Percentiles rank a stretch among this genome's conserved stretches.
These are phyloP conservation scores for Nakaseomyces sp. DNA, from an alignment of 1,139 yeast genomes.

Conservation along the genomic window DNA sequence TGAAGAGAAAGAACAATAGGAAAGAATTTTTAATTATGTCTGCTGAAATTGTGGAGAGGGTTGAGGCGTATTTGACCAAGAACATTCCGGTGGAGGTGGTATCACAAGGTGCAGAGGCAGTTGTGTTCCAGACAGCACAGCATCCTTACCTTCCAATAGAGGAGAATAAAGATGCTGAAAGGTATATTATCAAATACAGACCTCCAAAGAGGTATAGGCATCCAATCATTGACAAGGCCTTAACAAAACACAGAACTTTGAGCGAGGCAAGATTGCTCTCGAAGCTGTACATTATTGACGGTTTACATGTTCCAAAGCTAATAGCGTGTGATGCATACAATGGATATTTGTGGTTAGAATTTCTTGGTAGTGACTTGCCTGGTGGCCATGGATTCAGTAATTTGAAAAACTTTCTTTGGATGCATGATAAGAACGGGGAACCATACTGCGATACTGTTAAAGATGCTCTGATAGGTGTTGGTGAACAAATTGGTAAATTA, in stretches of 20 bases:
- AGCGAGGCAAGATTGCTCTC: slow-evolving; percentile 77
- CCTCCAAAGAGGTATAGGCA: slow-evolving; percentile 89
- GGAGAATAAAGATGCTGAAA: slow-evolving; percentile 11
- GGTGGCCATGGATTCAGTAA: slow-evolving; percentile 45
- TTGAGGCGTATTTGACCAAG: slow-evolving; percentile 37
- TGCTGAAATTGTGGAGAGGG: slow-evolving; percentile 32
- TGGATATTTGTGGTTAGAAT: slow-evolving; percentile 89
- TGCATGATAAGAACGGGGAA: slow-evolving; percentile 36
- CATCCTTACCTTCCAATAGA: slow-evolving; percentile 57
- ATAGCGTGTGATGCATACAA: slow-evolving; percentile 63
- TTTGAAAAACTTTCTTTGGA: slow-evolving; percentile 67
- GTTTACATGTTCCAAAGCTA: slow-evolving; percentile 59
- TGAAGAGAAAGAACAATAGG: background rate
- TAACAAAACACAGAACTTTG: slow-evolving; percentile 72
- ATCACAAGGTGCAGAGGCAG: slow-evolving; percentile 96
- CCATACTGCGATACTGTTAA: slow-evolving; percentile 34
- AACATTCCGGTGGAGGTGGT: slow-evolving; percentile 45
- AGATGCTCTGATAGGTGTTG: slow-evolving; percentile 45
- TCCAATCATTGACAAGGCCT: slow-evolving; percentile 62
- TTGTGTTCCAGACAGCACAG: slow-evolving; percentile 52
- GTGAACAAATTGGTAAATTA: slow-evolving; percentile 58
- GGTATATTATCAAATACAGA: slow-evolving; percentile 69
- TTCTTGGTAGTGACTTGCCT: slow-evolving; percentile 45
- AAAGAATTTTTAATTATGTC: slow-evolving; percentile 27
- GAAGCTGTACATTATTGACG: slow-evolving; percentile 43